These are phyloP conservation scores for Pseudocercospora macadamiae DNA, from an alignment of 2,329 filamentous ascomycete species.

Conservation along the genomic window DNA sequence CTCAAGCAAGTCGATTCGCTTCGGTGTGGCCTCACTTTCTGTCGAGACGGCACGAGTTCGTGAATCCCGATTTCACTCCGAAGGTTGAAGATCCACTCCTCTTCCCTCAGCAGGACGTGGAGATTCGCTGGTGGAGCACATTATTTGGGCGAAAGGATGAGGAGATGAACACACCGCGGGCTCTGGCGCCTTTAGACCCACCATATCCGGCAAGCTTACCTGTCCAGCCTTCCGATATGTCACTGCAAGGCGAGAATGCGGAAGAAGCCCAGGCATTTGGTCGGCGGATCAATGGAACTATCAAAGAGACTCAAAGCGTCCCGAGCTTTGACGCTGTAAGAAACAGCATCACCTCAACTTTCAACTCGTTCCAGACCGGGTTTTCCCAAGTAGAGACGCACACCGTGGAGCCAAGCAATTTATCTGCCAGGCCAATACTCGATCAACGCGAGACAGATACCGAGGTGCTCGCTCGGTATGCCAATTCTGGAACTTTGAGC, in stretches of 20 bases:
- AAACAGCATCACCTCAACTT: constrained; percentile 4
- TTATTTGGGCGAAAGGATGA: constrained; percentile 82
- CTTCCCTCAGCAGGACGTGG: constrained; percentile 66
- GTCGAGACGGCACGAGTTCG: constrained; percentile 75
- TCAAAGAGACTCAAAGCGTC: not conserved
- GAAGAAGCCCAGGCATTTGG: not conserved
- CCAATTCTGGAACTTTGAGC: not conserved
- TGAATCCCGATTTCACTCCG: constrained; percentile 77
- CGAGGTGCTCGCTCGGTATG: constrained; percentile 7
- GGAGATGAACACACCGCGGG: constrained; percentile 79
- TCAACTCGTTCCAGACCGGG: constrained; percentile 7
- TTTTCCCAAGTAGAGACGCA: not conserved
- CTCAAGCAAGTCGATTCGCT: constrained; percentile 69
- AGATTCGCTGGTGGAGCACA: constrained; percentile 93
- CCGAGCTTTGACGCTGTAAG: constrained; percentile 6
- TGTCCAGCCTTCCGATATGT: constrained; percentile 6
- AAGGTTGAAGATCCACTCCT: constrained; percentile 79
- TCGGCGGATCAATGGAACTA: not conserved
- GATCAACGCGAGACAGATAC: constrained; percentile 19
- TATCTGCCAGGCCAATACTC: constrained; percentile 14
- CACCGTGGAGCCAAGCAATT: not conserved
- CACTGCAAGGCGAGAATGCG: not conserved
- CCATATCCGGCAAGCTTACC: not conserved
- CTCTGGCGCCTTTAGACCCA: constrained; percentile 19
- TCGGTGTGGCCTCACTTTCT: constrained; percentile 98